Evolutionary conservation across 331 rosid genomes (phyloP).

Genomic region (Quercus tomentella): DNA sequence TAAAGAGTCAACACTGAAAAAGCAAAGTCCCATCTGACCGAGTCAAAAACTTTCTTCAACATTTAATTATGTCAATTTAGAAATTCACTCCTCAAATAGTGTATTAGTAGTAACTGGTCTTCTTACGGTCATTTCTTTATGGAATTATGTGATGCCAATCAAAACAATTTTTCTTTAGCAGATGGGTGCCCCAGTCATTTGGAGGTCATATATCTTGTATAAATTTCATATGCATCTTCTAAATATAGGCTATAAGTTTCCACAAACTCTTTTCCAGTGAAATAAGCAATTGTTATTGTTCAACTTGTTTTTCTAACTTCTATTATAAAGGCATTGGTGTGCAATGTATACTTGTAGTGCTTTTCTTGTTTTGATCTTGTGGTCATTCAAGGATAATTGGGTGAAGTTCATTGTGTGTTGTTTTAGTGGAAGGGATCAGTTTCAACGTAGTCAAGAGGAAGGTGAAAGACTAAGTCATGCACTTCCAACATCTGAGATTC

Average conservation of each 20-base stretch:
- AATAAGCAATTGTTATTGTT: not conserved
- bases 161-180: no score
- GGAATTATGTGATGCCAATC: no score
- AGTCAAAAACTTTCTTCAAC: no score
- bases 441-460: conserved; percentile 69
- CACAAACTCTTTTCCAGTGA: not conserved
- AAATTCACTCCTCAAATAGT: no score
- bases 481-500: conserved; percentile 56
- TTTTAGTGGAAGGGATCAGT: conserved; percentile 65
- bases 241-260: not conserved
- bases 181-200: not conserved
- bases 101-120: no score
- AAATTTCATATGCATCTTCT: not conserved
- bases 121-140: no score
- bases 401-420: conserved; percentile 36
- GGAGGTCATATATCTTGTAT: not conserved
- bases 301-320: not conserved
- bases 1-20: no score
- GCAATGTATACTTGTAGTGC: not conserved
- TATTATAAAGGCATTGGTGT: not conserved
- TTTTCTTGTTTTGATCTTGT: conserved; percentile 14
- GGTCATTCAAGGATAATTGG: conserved; percentile 10
- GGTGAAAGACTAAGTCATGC: conserved; percentile 46
- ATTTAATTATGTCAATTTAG: no score
- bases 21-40: no score